These are phyloP conservation scores for Xylaria sp. DNA, from an alignment of 495 filamentous ascomycete species.

Conservation along the genomic window DNA sequence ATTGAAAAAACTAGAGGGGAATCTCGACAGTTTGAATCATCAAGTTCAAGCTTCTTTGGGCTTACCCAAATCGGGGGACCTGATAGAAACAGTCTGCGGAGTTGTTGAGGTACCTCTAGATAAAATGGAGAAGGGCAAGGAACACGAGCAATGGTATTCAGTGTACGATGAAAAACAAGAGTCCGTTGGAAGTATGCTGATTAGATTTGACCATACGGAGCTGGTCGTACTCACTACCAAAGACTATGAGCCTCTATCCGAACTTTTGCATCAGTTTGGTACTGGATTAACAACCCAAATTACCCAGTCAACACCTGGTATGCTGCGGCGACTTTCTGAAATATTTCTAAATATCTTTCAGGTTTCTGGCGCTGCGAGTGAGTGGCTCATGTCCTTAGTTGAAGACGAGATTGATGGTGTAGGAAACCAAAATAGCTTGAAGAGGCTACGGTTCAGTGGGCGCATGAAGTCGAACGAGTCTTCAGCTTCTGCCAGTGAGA, in stretches of 20 bases:
- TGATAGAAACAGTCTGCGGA: constrained; percentile 63
- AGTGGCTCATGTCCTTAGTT: constrained; percentile 92
- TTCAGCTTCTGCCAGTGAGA: constrained; percentile 61
- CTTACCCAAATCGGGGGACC: constrained; percentile 44
- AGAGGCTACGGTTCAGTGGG: constrained; percentile 74
- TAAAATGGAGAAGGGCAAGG: constrained; percentile 77
- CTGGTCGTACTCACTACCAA: constrained; percentile 84
- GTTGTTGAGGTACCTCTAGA: constrained; percentile 85
- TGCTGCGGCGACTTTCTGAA: constrained; percentile 81
- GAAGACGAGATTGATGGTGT: constrained; percentile 97
- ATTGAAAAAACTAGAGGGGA: constrained; percentile 72
- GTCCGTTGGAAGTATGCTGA: constrained; percentile 82
- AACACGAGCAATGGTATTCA: constrained; percentile 90
- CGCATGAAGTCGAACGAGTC: constrained; percentile 84
- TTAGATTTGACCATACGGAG: constrained; percentile 85
- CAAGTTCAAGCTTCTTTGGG: constrained; percentile 54
- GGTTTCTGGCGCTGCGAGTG: constrained; percentile 83
- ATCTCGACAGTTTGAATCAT: constrained; percentile 48
- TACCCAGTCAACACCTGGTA: constrained; percentile 75
- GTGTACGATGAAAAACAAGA: constrained; percentile 75
- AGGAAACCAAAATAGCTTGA: constrained; percentile 74
- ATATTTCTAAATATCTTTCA: constrained; percentile 94
- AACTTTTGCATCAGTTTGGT: constrained; percentile 83
- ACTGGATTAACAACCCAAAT: constrained; percentile 87
- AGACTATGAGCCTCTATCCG: constrained; percentile 84